These are phyloP conservation scores for Aspergillus costaricaensis DNA, from an alignment of 2,329 filamentous ascomycete genomes.

Conservation along the genomic window DNA sequence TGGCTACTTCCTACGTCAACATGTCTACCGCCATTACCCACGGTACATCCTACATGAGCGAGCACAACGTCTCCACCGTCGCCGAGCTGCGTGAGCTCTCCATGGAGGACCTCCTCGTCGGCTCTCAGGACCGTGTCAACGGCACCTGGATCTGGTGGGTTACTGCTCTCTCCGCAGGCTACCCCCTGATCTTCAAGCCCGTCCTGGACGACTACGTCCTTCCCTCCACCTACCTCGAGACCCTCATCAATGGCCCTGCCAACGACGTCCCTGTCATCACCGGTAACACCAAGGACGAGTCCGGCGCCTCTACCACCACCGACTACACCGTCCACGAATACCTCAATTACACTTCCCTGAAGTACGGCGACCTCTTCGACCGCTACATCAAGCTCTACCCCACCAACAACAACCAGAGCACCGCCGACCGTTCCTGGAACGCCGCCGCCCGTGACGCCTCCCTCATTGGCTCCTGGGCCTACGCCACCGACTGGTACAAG, in stretches of 20 bases:
- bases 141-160: conserved; percentile 30
- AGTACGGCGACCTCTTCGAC: conserved; percentile 34
- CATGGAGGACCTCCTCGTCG: conserved; percentile 27
- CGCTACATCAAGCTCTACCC: conserved; percentile 34
- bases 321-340: conserved; percentile 33
- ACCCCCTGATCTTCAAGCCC: conserved; percentile 35
- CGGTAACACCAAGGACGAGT: conserved; percentile 40
- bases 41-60: conserved; percentile 28
- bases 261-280: conserved; percentile 41
- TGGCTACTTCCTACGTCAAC: conserved; percentile 33
- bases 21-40: conserved; percentile 30
- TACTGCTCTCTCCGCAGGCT: conserved; percentile 29
- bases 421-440: conserved; percentile 28
- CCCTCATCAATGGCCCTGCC: conserved; percentile 28
- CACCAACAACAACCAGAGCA: conserved; percentile 20
- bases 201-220: conserved; percentile 30
- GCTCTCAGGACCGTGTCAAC: conserved; percentile 29
- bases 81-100: conserved; percentile 26
- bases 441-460: conserved; percentile 30
- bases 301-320: conserved; percentile 25
- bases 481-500: conserved; percentile 31
- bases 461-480: conserved; percentile 31
- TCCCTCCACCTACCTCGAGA: conserved; percentile 29
- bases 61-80: conserved; percentile 28
- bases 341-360: conserved; percentile 27